A percentile compares a stretch with the other conserved stretches of the same genome.
phyloP scores from a whole-genome alignment of 371 early-diverging fungal species.

The Mortierella sp. region DNA sequence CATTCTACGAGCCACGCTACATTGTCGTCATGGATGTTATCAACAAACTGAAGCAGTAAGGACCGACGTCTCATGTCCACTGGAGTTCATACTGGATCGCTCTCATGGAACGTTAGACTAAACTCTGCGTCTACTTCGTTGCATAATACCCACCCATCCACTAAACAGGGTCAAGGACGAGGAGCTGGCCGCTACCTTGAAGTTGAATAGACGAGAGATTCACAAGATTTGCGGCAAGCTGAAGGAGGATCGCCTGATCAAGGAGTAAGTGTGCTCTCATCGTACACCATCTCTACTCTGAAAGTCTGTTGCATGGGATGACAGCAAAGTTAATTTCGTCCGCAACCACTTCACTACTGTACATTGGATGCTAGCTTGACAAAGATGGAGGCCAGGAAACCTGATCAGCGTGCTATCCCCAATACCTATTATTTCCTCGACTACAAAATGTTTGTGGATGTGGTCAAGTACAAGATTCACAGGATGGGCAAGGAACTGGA shows the following conservation, averaged over 20 bases:
- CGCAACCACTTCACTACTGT: background rate
- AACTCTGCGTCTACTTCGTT: too few species aligned
- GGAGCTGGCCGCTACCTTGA: conserved; percentile 75
- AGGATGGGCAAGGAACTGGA: conserved; percentile 81
- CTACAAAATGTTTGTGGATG: conserved; percentile 92
- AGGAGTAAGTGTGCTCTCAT: too few species aligned
- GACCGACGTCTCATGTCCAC: background rate
- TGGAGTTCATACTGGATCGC: too few species aligned
- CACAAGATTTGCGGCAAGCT: conserved; percentile 84
- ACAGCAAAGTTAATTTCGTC: too few species aligned
- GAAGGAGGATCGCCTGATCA: conserved; percentile 78
- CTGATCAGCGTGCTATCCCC: conserved; percentile 71
- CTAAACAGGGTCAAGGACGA: conserved; percentile 78
- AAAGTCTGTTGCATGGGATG: too few species aligned
- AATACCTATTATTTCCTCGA: conserved; percentile 90
- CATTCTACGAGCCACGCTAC: conserved; percentile 84
- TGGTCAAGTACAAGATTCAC: conserved; percentile 92
- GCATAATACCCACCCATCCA: too few species aligned
- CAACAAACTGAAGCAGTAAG: conserved; percentile 66
- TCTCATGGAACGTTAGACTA: too few species aligned
- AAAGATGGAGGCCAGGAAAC: conserved; percentile 71
- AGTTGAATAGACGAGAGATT: conserved; percentile 77
- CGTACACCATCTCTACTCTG: too few species aligned
- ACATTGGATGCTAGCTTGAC: conserved; percentile 56
- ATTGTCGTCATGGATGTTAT: conserved; percentile 88